Evolutionary conservation across 2,329 filamentous ascomycete genomes (phyloP).

Genomic region (Ophiostoma pallidulum): DNA sequence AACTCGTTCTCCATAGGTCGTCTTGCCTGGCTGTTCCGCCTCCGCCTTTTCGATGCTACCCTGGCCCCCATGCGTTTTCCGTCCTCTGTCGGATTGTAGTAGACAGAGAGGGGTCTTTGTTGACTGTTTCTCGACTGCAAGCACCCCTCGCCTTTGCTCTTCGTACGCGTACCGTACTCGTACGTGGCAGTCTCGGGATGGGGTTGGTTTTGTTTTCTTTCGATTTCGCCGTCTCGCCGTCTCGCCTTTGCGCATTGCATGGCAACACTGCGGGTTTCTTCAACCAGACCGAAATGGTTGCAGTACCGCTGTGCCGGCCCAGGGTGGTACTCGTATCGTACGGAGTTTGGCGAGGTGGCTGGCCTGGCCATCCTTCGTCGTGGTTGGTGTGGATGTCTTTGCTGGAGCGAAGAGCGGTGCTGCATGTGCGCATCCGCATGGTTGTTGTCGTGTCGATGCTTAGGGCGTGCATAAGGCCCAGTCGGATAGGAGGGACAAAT

Average conservation of each 20-base stretch:
- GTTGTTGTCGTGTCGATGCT: background rate
- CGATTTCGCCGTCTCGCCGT: background rate
- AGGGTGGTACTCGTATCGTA: too few relatives aligned
- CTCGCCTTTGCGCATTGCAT: background rate
- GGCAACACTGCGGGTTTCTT: background rate
- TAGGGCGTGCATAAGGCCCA: constrained; percentile 1
- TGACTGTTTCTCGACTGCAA: too few relatives aligned
- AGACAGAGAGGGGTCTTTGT: too few relatives aligned
- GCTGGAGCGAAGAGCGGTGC: background rate
- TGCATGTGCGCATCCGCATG: background rate
- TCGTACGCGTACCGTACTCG: too few relatives aligned
- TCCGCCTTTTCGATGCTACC: constrained; percentile 11
- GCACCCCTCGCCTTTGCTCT: background rate
- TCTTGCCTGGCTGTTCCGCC: constrained; percentile 1
- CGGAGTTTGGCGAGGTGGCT: too few relatives aligned
- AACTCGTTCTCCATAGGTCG: background rate
- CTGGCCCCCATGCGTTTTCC: constrained; percentile 8
- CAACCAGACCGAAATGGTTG: background rate
- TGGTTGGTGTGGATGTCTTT: background rate
- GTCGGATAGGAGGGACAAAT: background rate
- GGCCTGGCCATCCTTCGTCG: background rate
- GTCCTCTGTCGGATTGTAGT: background rate
- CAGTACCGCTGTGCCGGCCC: constrained; percentile 7
- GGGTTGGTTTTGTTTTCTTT: background rate
- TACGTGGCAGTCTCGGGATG: too few relatives aligned